Base-by-base conservation (phyloP, 2,329 filamentous ascomycete genomes). In the Ophiocordyceps camponoti-leonardi region DNA sequence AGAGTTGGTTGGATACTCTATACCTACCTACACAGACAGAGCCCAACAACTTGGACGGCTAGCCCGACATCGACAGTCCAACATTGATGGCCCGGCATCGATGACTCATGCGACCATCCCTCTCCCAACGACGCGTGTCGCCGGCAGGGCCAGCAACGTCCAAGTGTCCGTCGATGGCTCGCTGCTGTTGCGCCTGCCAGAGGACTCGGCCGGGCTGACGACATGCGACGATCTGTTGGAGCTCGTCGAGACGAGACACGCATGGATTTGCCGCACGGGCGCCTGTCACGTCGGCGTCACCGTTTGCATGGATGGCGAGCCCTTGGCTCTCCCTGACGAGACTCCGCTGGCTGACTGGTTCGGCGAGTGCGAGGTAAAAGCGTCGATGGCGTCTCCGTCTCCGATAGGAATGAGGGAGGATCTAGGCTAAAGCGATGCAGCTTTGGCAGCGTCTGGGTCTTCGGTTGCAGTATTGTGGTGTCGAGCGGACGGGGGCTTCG, bases 251-350 rank as follows among this genome's bases (percentile, higher is more conserved):
- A 47, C 55, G 11, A 42, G 48, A 2, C 53, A 58, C 33, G 44
- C 64, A 22, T 65, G 63, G 63, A 56, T 62, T 30, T 50, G 53
- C 12, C 56, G 59, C n/a, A 50, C 47, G 7, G 54, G 59, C 1
- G 45, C 49, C 12, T 64, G 61, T 44, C 52, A 51, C 39, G 50
- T 64, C 16, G 49, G 54, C 6, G n/a, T 60, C 23, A 53, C 53
- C 1, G 12, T 64, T 1, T 44, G 52, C 1, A 41, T 56, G 5
- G 47, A 56, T 28, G 53, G 49, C 7, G 43, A 49, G 10, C 46
- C 49, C 2, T 20, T 56, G 6, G 51, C 56, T 1, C 18, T 28
- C 6, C 40, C 41, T 2, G 37, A 44, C 10, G 33, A 57, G 3
- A 33, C 45, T 10, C 20, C 44, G 14, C 42, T 59, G 26, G 47